phyloP scores from a whole-genome alignment of 2,329 filamentous ascomycete genomes.

The Penicillium sp. region DNA sequence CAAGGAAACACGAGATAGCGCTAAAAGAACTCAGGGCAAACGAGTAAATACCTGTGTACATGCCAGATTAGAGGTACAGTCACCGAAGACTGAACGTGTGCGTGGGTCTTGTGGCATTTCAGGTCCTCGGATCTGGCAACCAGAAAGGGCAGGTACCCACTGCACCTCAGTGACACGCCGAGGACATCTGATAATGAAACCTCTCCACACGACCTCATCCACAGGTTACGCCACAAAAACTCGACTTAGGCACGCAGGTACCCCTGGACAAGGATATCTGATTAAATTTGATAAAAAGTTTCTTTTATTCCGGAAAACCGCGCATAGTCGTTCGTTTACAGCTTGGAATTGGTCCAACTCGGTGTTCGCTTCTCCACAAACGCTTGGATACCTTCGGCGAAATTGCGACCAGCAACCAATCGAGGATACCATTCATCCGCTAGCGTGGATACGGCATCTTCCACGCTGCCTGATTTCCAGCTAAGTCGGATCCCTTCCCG shows the following conservation, averaged over 20 bases:
- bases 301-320: neutral
- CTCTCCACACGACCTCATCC: neutral
- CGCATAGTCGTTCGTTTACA: slow-evolving; percentile 19
- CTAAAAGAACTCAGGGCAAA: neutral
- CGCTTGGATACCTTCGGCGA: slow-evolving; percentile 68
- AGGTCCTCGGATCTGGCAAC: neutral
- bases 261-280: neutral
- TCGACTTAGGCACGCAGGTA: neutral
- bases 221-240: neutral
- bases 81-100: neutral
- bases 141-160: neutral
- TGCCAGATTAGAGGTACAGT: neutral
- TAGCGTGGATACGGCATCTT: slow-evolving; percentile 58
- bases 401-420: slow-evolving; percentile 66
- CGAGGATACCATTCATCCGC: slow-evolving; percentile 58
- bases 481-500: slow-evolving; percentile 67
- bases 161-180: neutral
- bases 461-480: slow-evolving; percentile 67
- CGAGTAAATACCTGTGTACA: neutral
- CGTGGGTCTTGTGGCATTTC: neutral
- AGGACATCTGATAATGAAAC: neutral
- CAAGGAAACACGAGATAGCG: neutral
- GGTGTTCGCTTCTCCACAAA: slow-evolving; percentile 73
- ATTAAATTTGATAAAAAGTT: neutral
- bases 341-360: slow-evolving; percentile 51